These are phyloP conservation scores for Hippophae rhamnoides DNA, from an alignment of 306 rosid species.

Conservation along the genomic window DNA sequence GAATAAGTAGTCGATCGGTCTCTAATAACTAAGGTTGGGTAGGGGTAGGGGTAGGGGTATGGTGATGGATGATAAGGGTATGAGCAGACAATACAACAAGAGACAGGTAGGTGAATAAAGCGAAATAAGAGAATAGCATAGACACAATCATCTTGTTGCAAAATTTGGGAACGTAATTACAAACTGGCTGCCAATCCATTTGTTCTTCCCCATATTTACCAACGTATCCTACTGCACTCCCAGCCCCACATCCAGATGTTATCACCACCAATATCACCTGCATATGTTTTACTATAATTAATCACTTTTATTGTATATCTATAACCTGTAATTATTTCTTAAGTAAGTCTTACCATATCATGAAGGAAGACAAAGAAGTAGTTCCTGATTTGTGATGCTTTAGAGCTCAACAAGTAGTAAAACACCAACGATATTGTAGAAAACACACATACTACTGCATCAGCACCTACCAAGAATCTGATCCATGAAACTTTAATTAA, in stretches of 20 bases:
- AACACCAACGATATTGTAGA: background rate
- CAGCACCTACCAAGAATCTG: background rate
- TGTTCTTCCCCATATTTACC: slow-evolving; percentile 47
- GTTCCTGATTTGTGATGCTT: background rate
- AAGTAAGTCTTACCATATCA: slow-evolving; percentile 32
- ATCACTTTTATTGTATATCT: background rate
- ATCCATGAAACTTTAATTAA: too few relatives aligned
- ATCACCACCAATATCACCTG: slow-evolving; percentile 43
- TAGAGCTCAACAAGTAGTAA: background rate
- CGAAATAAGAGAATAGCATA: slow-evolving; percentile 38
- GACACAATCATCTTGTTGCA: slow-evolving; percentile 39
- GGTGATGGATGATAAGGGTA: slow-evolving; percentile 12
- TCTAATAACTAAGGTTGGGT: too few relatives aligned
- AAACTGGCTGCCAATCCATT: slow-evolving; percentile 41
- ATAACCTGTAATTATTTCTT: background rate
- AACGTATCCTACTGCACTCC: slow-evolving; percentile 53
- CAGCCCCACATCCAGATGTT: slow-evolving; percentile 63
- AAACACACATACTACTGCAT: background rate
- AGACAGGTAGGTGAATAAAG: slow-evolving; percentile 42
- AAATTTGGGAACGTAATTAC: slow-evolving; percentile 41
- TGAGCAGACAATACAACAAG: slow-evolving; percentile 34
- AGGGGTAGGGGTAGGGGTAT: too few relatives aligned
- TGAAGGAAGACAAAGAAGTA: slow-evolving; percentile 25
- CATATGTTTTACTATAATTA: background rate
- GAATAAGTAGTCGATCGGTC: too few relatives aligned